Base-by-base conservation (phyloP, 148 eudicot genomes). In the Dianthus caryophyllus region DNA sequence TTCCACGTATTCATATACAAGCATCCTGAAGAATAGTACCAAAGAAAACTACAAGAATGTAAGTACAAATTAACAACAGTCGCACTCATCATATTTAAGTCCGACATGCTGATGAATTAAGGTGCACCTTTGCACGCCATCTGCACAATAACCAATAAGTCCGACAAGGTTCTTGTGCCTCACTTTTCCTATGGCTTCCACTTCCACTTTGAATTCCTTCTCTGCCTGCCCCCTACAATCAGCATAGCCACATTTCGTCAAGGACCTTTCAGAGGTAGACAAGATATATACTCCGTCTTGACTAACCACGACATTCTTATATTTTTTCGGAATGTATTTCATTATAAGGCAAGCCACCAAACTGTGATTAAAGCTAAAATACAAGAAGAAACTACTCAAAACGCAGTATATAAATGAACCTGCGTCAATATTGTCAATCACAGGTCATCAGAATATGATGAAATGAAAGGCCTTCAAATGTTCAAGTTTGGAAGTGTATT, bases 181-280 rank as follows among this genome's bases (percentile, higher is more conserved):
- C 47, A 89, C 98, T 83, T 88, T 87, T 22, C 98, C 98, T 77
- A 93, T 93, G 61, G 96, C 98, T 82, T 93, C 98, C 48, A 93
- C 98, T 81, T 93, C 98, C 73, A 93, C 98, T 84, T 84, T 88
- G 71, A 93, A 93, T 80, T 93, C 98, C 74, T 79, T 87, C 76
- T 89, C 90, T 24, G 98, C 98, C 82, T 93, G 98, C 43, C 98
- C 96, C 86, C 98, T 93, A 70, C 71, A 78, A 6, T 68, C 50
- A 76, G 46, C n/a, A 18, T 2, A 29, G 38, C 48, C 18, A 48
- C 22, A 53, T n/a, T 16, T 22, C 30, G 33, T 18, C n/a, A 36
- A 26, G 26, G 39, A 66, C 20, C 54, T 59, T 59, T 47, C 1
- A 2, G 14, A 56, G 31, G 51, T 6, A 41, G 44, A 50, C 16